Evolutionary conservation across 805 yeast genomes (phyloP).

Genomic region (Pichia paraexigua): DNA sequence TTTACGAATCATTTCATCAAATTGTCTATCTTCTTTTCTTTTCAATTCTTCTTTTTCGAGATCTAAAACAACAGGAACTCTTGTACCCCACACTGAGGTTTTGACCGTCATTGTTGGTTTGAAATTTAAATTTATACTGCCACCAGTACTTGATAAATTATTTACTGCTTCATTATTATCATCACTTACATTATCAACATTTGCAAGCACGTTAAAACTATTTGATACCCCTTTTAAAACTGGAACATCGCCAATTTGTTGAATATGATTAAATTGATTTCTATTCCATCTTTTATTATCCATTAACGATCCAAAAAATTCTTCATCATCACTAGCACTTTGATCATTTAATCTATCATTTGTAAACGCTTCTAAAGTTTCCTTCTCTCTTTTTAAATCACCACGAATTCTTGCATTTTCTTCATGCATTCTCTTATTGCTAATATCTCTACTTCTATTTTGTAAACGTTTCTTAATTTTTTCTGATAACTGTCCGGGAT

Average conservation of each 20-base stretch:
- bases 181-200: slow-evolving; percentile 4
- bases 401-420: slow-evolving; percentile 32
- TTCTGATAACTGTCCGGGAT: slow-evolving; percentile 30
- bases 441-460: slow-evolving; percentile 46
- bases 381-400: slow-evolving; percentile 11
- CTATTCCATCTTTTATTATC: slow-evolving; percentile 26
- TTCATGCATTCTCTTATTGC: slow-evolving; percentile 45
- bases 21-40: slow-evolving; percentile 35
- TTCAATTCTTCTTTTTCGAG: slow-evolving; percentile 31
- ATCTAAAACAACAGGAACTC: slow-evolving; percentile 36
- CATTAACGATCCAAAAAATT: background rate
- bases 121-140: background rate
- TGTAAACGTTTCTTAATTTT: slow-evolving; percentile 47
- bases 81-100: slow-evolving; percentile 72
- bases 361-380: slow-evolving; percentile 4
- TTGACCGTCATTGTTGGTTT: slow-evolving; percentile 2
- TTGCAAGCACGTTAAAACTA: slow-evolving; percentile 11
- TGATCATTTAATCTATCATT: background rate
- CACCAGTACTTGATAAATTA: slow-evolving; percentile 5
- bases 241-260: slow-evolving; percentile 32
- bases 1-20: slow-evolving; percentile 42
- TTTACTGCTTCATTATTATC: slow-evolving; percentile 7
- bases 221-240: slow-evolving; percentile 12
- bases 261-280: slow-evolving; percentile 26
- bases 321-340: background rate